A percentile compares a stretch with the other conserved stretches of the same genome.
These are phyloP conservation scores for Sanghuangporus weigelae DNA, from an alignment of 1,284 basidiomycete genomes.

Conservation along the genomic window DNA sequence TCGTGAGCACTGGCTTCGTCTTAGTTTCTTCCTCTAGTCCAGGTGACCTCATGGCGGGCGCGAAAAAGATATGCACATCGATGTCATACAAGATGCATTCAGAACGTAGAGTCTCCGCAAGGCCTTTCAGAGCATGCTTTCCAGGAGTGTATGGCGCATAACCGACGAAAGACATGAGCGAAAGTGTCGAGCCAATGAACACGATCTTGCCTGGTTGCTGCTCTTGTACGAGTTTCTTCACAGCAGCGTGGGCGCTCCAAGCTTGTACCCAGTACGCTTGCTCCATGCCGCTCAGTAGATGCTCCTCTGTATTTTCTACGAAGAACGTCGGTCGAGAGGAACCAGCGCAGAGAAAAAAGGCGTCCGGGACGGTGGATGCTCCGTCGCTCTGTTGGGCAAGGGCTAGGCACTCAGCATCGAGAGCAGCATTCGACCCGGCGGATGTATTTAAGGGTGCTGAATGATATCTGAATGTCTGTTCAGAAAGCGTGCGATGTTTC, in stretches of 20 bases:
- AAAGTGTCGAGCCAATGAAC: conserved; percentile 79
- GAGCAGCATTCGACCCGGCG: conserved; percentile 46
- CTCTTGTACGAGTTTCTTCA: conserved; percentile 64
- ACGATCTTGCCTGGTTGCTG: conserved; percentile 65
- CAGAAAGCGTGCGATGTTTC: conserved; percentile 41
- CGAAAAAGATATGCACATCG: conserved; percentile 82
- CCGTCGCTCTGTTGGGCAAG: conserved; percentile 26
- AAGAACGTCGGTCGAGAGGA: conserved; percentile 66
- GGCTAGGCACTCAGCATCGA: conserved; percentile 50
- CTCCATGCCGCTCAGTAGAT: conserved; percentile 58
- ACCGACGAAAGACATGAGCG: conserved; percentile 78
- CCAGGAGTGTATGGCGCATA: conserved; percentile 85
- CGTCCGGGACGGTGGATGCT: conserved; percentile 59
- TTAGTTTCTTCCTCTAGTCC: conserved; percentile 80
- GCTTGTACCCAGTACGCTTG: conserved; percentile 68
- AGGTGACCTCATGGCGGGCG: conserved; percentile 79
- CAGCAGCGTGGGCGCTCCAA: conserved; percentile 71
- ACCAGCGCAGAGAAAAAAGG: conserved; percentile 78
- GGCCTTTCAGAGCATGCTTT: conserved; percentile 85
- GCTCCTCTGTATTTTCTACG: conserved; percentile 57
- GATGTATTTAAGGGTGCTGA: conserved; percentile 56
- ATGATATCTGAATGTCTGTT: conserved; percentile 55
- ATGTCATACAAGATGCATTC: conserved; percentile 82
- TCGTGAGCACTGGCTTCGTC: conserved; percentile 76
- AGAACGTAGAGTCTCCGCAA: conserved; percentile 84